These are phyloP conservation scores for Kuraishia hungarica DNA, from an alignment of 805 yeast species.

Conservation along the genomic window DNA sequence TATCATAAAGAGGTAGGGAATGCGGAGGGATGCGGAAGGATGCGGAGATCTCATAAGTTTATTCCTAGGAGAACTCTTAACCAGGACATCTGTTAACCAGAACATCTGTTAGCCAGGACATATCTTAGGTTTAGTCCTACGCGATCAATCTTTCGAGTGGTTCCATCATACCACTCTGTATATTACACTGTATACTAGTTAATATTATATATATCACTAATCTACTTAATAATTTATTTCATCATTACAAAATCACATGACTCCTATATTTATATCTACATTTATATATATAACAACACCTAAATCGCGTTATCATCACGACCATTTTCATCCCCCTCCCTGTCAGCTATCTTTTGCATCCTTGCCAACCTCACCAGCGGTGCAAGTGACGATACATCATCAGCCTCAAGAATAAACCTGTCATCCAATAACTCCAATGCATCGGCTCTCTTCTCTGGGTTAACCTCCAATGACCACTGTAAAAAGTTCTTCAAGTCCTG, in stretches of 20 bases:
- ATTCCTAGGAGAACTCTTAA: too few relatives aligned
- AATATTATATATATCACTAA: too few relatives aligned
- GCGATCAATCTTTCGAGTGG: too few relatives aligned
- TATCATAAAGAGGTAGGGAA: not conserved
- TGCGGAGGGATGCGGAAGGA: too few relatives aligned
- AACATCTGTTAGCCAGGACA: too few relatives aligned
- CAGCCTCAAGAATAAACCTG: slow-evolving; percentile 55
- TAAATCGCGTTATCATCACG: not conserved
- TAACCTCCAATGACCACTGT: slow-evolving; percentile 72
- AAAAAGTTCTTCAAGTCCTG: slow-evolving; percentile 60
- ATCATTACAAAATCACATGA: too few relatives aligned
- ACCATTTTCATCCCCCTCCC: slow-evolving; percentile 13
- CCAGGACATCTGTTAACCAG: too few relatives aligned
- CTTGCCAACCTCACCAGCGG: slow-evolving; percentile 72
- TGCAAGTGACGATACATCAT: slow-evolving; percentile 51
- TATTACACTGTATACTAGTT: not conserved
- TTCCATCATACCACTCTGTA: not conserved
- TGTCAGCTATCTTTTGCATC: slow-evolving; percentile 42
- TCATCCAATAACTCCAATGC: slow-evolving; percentile 66
- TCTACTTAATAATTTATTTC: too few relatives aligned
- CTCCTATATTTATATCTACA: too few relatives aligned
- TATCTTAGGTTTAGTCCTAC: too few relatives aligned
- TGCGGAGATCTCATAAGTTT: too few relatives aligned
- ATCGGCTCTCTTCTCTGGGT: slow-evolving; percentile 71
- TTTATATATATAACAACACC: not conserved